Evolutionary conservation across 768 basidiomycete species (phyloP).

Genomic region (Russula olivacea): DNA sequence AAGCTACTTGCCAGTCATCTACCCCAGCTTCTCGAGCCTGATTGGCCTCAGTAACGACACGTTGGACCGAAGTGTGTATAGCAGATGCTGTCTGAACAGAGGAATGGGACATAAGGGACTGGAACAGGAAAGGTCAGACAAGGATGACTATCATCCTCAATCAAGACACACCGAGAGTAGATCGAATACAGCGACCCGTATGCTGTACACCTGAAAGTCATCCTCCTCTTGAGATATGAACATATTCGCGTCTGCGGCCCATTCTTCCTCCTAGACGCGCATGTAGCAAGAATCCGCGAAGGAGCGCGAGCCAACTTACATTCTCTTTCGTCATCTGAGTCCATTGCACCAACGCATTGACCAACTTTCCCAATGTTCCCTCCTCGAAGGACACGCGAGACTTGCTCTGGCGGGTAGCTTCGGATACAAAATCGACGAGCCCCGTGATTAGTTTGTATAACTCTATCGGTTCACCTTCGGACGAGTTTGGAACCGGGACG

Average conservation of each 20-base stretch:
- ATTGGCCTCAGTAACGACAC: slow-evolving; percentile 53
- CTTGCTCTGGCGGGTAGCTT: slow-evolving; percentile 57
- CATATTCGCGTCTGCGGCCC: slow-evolving; percentile 83
- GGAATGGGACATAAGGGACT: slow-evolving; percentile 55
- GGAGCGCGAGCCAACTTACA: slow-evolving; percentile 39
- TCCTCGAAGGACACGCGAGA: slow-evolving; percentile 58
- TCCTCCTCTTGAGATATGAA: slow-evolving; percentile 96
- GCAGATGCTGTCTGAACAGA: slow-evolving; percentile 45
- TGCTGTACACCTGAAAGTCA: slow-evolving; percentile 73
- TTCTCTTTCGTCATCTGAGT: slow-evolving; percentile 88
- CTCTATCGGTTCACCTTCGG: slow-evolving; percentile 72
- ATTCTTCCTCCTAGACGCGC: slow-evolving; percentile 70
- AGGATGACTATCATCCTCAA: slow-evolving; percentile 1
- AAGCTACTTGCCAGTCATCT: slow-evolving; percentile 53
- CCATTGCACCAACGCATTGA: slow-evolving; percentile 58
- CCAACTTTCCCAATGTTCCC: slow-evolving; percentile 43
- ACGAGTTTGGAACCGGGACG: slow-evolving; percentile 52
- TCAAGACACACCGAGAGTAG: slow-evolving; percentile 54
- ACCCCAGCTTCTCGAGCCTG: slow-evolving; percentile 48
- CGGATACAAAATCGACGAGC: slow-evolving; percentile 74
- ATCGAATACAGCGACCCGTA: slow-evolving; percentile 81
- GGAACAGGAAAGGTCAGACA: background rate
- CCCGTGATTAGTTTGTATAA: slow-evolving; percentile 72
- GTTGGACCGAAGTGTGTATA: slow-evolving; percentile 50
- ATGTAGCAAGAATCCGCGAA: slow-evolving; percentile 5